These are phyloP conservation scores for Lycium ferocissimum DNA, from an alignment of 257 asterid species.

Conservation along the genomic window DNA sequence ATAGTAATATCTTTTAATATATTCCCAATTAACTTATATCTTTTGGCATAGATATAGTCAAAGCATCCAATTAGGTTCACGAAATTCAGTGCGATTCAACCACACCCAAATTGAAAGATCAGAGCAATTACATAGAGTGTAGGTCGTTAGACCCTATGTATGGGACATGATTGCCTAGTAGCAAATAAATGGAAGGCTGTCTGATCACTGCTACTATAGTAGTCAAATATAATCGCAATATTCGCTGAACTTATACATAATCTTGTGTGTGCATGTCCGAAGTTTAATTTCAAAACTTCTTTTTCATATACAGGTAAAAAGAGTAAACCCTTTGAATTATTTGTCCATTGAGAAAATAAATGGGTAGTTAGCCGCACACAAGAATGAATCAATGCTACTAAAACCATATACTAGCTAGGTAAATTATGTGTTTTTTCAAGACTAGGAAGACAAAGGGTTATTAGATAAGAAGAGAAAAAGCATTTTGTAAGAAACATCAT, in stretches of 20 bases:
- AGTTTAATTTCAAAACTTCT: background rate
- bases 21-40: background rate
- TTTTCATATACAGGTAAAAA: background rate
- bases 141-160: background rate
- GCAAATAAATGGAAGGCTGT: conserved; percentile 2
- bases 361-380: background rate
- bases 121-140: background rate
- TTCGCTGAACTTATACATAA: background rate
- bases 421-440: background rate
- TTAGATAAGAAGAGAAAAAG: background rate
- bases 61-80: background rate
- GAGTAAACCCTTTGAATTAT: background rate
- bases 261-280: background rate
- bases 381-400: background rate
- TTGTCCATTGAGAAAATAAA: background rate
- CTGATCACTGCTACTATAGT: background rate
- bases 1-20: background rate
- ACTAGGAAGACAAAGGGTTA: background rate
- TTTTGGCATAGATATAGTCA: background rate
- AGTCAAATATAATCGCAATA: background rate
- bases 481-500: background rate
- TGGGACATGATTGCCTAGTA: background rate
- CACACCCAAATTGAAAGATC: background rate
- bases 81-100: too few species aligned
- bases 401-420: background rate